A percentile compares a stretch with the other conserved stretches of the same genome.
Evolutionary conservation across 2,329 filamentous ascomycete species (phyloP).

Genomic region (Cladophialophora bantiana): DNA sequence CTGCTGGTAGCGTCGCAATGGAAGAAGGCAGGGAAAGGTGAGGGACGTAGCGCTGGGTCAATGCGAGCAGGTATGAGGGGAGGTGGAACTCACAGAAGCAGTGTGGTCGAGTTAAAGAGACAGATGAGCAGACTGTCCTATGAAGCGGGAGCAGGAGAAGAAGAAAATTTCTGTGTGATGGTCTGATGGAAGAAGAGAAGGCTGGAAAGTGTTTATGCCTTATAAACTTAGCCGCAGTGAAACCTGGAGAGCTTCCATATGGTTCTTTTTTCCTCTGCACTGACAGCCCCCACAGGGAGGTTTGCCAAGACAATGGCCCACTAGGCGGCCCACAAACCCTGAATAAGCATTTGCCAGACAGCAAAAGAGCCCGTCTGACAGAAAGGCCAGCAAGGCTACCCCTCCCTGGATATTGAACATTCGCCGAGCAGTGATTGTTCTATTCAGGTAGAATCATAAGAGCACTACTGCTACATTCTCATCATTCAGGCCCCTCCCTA

Average conservation of each 20-base stretch:
- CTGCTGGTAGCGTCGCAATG: not conserved
- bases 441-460: not conserved
- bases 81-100: slow-evolving; percentile 11
- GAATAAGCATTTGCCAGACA: not conserved
- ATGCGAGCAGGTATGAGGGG: not conserved
- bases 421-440: not conserved
- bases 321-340: not conserved
- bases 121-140: slow-evolving; percentile 11
- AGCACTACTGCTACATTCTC: too few relatives aligned
- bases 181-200: slow-evolving; percentile 11
- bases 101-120: slow-evolving; percentile 3
- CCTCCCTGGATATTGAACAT: not conserved
- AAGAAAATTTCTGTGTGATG: slow-evolving; percentile 12
- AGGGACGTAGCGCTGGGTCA: not conserved
- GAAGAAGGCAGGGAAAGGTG: not conserved
- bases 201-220: slow-evolving; percentile 12
- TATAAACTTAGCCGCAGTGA: slow-evolving; percentile 9
- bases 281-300: not conserved
- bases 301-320: not conserved
- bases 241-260: slow-evolving; percentile 5
- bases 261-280: slow-evolving; percentile 9
- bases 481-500: not conserved
- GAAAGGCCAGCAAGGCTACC: not conserved
- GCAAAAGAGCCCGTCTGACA: not conserved
- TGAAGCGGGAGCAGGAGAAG: not conserved